phyloP scores from a whole-genome alignment of 179 eudicot species.

The Monotropa hypopitys region DNA sequence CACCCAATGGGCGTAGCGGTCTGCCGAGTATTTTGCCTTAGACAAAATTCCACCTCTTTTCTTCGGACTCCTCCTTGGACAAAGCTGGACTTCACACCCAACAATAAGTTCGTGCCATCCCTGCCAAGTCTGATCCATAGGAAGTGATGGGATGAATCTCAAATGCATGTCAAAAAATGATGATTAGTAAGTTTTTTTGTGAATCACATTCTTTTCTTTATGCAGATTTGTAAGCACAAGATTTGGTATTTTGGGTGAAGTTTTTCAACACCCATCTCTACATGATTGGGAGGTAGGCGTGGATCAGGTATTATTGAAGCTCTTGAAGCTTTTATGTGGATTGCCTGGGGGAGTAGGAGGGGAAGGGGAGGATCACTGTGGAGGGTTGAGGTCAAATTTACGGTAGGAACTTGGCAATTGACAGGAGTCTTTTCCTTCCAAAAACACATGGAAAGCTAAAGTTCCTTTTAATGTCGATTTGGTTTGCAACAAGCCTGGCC shows the following conservation, averaged over 20 bases:
- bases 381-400: neutral
- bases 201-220: neutral
- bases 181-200: neutral
- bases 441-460: too few species aligned
- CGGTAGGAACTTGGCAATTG: neutral
- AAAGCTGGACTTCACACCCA: too few species aligned
- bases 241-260: neutral
- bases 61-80: too few species aligned
- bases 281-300: neutral
- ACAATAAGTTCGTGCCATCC: neutral
- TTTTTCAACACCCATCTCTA: neutral
- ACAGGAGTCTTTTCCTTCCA: too few species aligned
- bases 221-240: neutral
- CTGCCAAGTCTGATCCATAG: neutral
- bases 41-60: too few species aligned
- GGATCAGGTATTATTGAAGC: neutral
- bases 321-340: neutral
- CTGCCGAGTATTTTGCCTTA: too few species aligned
- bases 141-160: neutral
- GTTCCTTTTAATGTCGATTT: too few species aligned
- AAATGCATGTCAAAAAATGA: neutral
- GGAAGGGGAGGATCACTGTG: too few species aligned
- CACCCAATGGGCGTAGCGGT: too few species aligned
- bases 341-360: neutral
- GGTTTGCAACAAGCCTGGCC: too few species aligned